phyloP scores from a whole-genome alignment of 257 asterid species.

The Nicotiana knightiana region DNA sequence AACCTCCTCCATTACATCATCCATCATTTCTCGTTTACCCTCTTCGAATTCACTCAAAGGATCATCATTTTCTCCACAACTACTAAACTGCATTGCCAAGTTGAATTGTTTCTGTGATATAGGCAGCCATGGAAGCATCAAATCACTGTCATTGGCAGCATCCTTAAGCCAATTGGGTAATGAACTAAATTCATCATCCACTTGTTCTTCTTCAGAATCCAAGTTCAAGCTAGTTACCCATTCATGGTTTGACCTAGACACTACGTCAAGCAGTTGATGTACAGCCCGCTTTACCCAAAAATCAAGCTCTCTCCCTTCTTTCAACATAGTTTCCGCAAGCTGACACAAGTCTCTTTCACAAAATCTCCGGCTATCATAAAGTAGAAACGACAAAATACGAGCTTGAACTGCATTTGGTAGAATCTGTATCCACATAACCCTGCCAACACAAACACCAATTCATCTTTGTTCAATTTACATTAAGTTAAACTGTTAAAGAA shows the following conservation, averaged over 20 bases:
- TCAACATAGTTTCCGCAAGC: conserved; percentile 44
- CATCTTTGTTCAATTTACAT: background rate
- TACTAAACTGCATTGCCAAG: conserved; percentile 18
- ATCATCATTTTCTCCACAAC: conserved; percentile 29
- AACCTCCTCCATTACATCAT: conserved; percentile 32
- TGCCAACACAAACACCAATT: conserved; percentile 17
- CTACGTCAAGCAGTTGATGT: conserved; percentile 51
- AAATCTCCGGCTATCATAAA: conserved; percentile 44
- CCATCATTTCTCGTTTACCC: conserved; percentile 20
- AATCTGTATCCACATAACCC: conserved; percentile 58
- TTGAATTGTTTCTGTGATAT: conserved; percentile 29
- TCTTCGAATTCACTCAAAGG: conserved; percentile 20
- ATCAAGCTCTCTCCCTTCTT: conserved; percentile 34
- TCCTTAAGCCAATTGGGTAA: conserved; percentile 57
- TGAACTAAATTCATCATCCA: conserved; percentile 40
- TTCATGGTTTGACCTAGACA: conserved; percentile 43
- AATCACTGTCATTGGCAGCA: conserved; percentile 27
- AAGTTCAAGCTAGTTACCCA: conserved; percentile 53
- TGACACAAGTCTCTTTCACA: conserved; percentile 38
- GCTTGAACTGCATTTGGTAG: conserved; percentile 59
- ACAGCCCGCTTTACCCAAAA: conserved; percentile 81
- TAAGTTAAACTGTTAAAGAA: background rate
- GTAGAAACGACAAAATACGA: conserved; percentile 53
- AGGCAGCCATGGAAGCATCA: conserved; percentile 69
- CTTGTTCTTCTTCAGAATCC: conserved; percentile 51